Percentiles rank a stretch among this genome's conserved stretches.
Conservation (phyloP, 768 basidiomycete species). For the Mycena maculata region DNA sequence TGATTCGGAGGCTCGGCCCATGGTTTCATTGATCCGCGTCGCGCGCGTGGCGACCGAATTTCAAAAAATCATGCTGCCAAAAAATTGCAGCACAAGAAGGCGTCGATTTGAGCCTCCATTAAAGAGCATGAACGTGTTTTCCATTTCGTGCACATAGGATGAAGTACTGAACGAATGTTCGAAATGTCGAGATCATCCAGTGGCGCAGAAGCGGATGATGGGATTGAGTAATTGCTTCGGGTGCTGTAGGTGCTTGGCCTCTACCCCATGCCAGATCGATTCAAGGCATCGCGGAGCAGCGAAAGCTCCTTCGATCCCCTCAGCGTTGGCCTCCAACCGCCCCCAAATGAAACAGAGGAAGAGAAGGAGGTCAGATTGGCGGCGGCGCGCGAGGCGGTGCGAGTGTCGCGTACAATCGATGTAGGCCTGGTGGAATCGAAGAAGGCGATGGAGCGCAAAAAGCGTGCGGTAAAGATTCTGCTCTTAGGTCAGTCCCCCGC, state of each 20-base stretch:
- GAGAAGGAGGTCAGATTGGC: constrained; percentile 45
- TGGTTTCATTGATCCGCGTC: no score
- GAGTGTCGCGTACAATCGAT: constrained; percentile 51
- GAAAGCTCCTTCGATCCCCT: constrained; percentile 46
- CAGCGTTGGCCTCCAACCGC: constrained; percentile 40
- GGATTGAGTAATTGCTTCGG: constrained; percentile 25
- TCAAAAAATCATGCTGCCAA: no score
- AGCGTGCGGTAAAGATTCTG: constrained; percentile 53
- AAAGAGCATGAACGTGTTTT: no score
- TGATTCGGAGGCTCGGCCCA: no score
- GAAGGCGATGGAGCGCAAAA: constrained; percentile 49
- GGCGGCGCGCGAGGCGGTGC: constrained; percentile 46
- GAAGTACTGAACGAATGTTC: no score
- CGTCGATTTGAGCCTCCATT: no score
- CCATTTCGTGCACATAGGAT: no score
- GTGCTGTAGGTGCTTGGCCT: constrained; percentile 9
- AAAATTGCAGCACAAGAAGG: no score
- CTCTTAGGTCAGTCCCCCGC: constrained; percentile 47
- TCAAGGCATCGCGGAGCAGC: neutral
- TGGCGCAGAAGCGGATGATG: constrained; percentile 15
- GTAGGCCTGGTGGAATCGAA: constrained; percentile 46
- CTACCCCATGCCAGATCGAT: constrained; percentile 17
- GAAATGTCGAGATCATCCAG: constrained; percentile 1
- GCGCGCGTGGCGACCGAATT: no score
- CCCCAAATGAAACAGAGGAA: constrained; percentile 50